Conservation (phyloP, 108 stramenopile species). For the Skeletonema costatum region DNA sequence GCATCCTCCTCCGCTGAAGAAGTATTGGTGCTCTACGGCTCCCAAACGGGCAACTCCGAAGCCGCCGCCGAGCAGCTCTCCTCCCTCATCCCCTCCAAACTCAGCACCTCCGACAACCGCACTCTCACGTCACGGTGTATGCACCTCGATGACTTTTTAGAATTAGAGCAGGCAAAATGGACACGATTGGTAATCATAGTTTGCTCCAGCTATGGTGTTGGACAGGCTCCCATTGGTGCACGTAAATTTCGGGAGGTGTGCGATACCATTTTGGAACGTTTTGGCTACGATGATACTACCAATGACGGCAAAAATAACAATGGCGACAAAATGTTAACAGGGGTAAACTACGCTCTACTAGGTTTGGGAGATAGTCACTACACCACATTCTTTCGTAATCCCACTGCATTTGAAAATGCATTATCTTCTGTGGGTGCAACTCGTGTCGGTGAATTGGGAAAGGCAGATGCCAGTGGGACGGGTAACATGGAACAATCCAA, state of each 20-base stretch:
- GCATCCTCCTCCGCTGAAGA: slow-evolving; percentile 19
- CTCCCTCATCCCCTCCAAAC: slow-evolving; percentile 29
- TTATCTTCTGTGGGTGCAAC: slow-evolving; percentile 64
- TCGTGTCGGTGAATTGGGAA: slow-evolving; percentile 63
- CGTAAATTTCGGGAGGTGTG: slow-evolving; percentile 78
- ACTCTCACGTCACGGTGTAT: slow-evolving; percentile 48
- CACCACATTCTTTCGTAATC: slow-evolving; percentile 70
- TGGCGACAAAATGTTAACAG: slow-evolving; percentile 8
- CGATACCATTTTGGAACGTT: slow-evolving; percentile 49
- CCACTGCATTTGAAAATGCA: slow-evolving; percentile 62
- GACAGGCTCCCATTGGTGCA: slow-evolving; percentile 80
- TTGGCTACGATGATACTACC: slow-evolving; percentile 1
- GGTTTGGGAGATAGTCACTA: slow-evolving; percentile 73
- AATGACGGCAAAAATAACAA: slow-evolving; percentile 12
- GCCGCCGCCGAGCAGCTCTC: slow-evolving; percentile 69
- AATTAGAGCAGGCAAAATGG: slow-evolving; percentile 62
- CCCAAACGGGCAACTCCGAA: slow-evolving; percentile 88
- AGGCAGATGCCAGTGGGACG: slow-evolving; percentile 77
- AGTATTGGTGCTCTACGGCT: slow-evolving; percentile 78
- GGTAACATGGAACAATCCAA: slow-evolving; percentile 61
- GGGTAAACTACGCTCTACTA: slow-evolving; percentile 22
- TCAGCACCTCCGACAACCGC: slow-evolving; percentile 12
- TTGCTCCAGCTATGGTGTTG: slow-evolving; percentile 77
- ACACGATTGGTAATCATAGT: slow-evolving; percentile 73
- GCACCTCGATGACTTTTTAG: slow-evolving; percentile 86